Evolutionary conservation across 1,284 basidiomycete species (phyloP).

Genomic region (Ganoderma sinense): DNA sequence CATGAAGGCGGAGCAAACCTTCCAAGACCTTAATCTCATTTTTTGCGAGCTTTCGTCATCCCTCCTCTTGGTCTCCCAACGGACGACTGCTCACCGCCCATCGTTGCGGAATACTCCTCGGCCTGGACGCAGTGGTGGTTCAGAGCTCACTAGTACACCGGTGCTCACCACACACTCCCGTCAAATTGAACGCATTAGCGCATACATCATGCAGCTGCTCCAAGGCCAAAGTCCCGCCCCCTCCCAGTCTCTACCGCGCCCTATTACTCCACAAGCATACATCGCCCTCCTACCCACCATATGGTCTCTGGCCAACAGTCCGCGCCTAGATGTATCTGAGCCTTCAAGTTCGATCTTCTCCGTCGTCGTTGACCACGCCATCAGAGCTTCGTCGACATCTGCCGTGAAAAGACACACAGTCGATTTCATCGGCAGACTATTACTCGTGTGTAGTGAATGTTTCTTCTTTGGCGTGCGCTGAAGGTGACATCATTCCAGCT

Average conservation of each 20-base stretch:
- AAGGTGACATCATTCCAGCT: slow-evolving; percentile 52
- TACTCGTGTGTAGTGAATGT: slow-evolving; percentile 60
- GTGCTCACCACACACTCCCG: slow-evolving; percentile 33
- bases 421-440: slow-evolving; percentile 75
- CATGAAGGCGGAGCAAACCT: slow-evolving; percentile 68
- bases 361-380: slow-evolving; percentile 66
- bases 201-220: slow-evolving; percentile 78
- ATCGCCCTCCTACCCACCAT: slow-evolving; percentile 80
- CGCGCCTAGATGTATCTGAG: slow-evolving; percentile 34
- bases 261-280: slow-evolving; percentile 71
- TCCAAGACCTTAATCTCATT: slow-evolving; percentile 76
- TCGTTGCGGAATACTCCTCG: neutral
- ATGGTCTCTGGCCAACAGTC: slow-evolving; percentile 78
- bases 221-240: slow-evolving; percentile 55
- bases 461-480: neutral
- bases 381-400: slow-evolving; percentile 62
- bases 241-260: slow-evolving; percentile 49
- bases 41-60: slow-evolving; percentile 82
- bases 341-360: slow-evolving; percentile 50
- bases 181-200: slow-evolving; percentile 64
- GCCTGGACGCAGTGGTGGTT: neutral
- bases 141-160: neutral
- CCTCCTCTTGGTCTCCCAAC: slow-evolving; percentile 53
- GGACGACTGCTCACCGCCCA: neutral
- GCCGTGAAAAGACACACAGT: slow-evolving; percentile 68